phyloP scores from a whole-genome alignment of 1,139 yeast genomes.

The Hyphopichia burtonii region DNA sequence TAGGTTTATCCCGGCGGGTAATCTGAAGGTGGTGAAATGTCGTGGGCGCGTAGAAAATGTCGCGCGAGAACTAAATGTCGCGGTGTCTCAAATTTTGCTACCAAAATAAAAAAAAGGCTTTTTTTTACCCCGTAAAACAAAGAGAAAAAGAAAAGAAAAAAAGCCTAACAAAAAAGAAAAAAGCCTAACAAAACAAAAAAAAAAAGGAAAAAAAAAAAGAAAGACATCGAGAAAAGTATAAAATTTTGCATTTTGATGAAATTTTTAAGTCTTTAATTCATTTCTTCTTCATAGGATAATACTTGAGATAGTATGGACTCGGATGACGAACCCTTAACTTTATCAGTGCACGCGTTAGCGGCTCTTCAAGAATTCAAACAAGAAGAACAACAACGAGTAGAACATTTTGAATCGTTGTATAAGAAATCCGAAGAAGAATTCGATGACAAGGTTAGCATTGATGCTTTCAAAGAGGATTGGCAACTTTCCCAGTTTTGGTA shows the following conservation, averaged over 20 bases:
- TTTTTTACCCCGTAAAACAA: background rate
- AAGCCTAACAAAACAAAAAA: background rate
- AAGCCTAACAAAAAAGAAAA: background rate
- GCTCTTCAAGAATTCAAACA: constrained; percentile 70
- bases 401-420: constrained; percentile 58
- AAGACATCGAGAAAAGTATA: background rate
- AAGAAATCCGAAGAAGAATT: constrained; percentile 58
- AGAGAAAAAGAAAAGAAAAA: background rate
- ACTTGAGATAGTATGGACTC: constrained; percentile 24
- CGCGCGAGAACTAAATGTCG: background rate
- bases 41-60: background rate
- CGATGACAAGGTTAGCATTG: constrained; percentile 44
- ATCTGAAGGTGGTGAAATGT: background rate
- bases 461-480: constrained; percentile 86
- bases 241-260: background rate
- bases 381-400: constrained; percentile 62
- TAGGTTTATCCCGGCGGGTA: too few species aligned
- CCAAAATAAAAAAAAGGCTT: background rate
- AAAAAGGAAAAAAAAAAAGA: background rate
- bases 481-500: constrained; percentile 93
- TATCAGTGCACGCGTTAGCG: constrained; percentile 73
- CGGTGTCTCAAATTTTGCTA: background rate
- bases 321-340: constrained; percentile 43
- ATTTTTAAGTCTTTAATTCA: background rate
- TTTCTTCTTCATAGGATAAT: too few species aligned